These are phyloP conservation scores for Chaetomium globosum DNA, from an alignment of 2,329 filamentous ascomycete genomes.

Conservation along the genomic window DNA sequence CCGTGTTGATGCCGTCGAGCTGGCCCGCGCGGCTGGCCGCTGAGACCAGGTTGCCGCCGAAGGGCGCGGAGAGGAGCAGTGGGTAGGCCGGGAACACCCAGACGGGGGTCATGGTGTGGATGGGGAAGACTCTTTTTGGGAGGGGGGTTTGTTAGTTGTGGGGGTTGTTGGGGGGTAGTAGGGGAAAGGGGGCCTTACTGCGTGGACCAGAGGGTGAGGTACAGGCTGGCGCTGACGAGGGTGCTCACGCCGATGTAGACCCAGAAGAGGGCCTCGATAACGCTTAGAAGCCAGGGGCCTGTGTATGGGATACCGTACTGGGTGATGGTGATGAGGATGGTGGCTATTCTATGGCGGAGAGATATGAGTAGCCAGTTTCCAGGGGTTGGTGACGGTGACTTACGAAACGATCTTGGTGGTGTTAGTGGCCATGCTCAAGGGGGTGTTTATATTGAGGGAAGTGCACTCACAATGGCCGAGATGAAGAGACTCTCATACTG, in stretches of 20 bases:
- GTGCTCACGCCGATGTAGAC: slow-evolving; percentile 70
- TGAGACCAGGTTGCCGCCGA: slow-evolving; percentile 62
- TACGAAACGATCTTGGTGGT: slow-evolving; percentile 49
- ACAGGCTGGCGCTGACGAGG: slow-evolving; percentile 68
- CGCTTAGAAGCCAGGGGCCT: slow-evolving; percentile 62
- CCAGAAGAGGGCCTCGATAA: slow-evolving; percentile 73
- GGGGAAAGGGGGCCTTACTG: slow-evolving; percentile 45
- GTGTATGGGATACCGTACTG: slow-evolving; percentile 70
- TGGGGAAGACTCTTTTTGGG: slow-evolving; percentile 55
- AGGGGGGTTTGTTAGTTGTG: not conserved
- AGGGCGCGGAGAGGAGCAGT: slow-evolving; percentile 73
- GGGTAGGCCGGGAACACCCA: slow-evolving; percentile 90
- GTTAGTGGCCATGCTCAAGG: slow-evolving; percentile 20
- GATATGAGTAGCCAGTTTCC: not conserved
- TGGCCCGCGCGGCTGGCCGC: slow-evolving; percentile 42
- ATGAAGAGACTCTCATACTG: slow-evolving; percentile 79
- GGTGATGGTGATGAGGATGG: slow-evolving; percentile 75
- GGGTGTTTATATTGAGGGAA: not conserved
- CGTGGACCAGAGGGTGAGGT: slow-evolving; percentile 70
- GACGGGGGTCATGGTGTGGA: slow-evolving; percentile 82
- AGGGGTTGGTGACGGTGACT: not conserved
- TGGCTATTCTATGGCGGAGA: slow-evolving; percentile 54
- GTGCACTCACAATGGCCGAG: slow-evolving; percentile 61
- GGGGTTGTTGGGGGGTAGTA: not conserved
- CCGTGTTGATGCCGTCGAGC: slow-evolving; percentile 44